These are phyloP conservation scores for Forsythia viridissima DNA, from an alignment of 257 asterid genomes.

Conservation along the genomic window DNA sequence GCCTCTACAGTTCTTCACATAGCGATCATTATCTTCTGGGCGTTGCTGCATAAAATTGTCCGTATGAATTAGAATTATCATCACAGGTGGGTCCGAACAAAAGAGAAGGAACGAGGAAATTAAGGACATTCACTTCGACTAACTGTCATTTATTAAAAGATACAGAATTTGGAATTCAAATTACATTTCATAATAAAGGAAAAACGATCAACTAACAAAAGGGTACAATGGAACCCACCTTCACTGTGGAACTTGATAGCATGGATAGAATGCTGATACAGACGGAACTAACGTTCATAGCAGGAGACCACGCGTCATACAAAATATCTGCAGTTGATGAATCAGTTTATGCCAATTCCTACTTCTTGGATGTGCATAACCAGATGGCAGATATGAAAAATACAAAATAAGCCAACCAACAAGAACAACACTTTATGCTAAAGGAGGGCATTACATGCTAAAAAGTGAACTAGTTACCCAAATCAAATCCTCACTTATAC, in stretches of 20 bases:
- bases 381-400: background rate
- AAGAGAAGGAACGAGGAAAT: background rate
- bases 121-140: no score
- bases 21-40: slow-evolving; percentile 93
- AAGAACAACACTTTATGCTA: background rate
- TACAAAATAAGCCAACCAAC: background rate
- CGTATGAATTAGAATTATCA: background rate
- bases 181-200: background rate
- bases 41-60: slow-evolving; percentile 62
- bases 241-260: slow-evolving; percentile 88
- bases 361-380: background rate
- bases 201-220: no score
- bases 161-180: background rate
- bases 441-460: no score
- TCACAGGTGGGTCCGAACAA: background rate
- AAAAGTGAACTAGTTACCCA: background rate
- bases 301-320: slow-evolving; percentile 99
- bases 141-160: background rate
- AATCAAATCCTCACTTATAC: no score
- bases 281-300: slow-evolving; percentile 94
- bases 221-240: slow-evolving; percentile 43
- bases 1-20: slow-evolving; percentile 91
- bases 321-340: slow-evolving; percentile 61
- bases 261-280: slow-evolving; percentile 98
- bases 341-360: background rate